These are phyloP conservation scores for Lolium rigidum DNA, from an alignment of 176 grass and related monocot genomes.

Conservation along the genomic window DNA sequence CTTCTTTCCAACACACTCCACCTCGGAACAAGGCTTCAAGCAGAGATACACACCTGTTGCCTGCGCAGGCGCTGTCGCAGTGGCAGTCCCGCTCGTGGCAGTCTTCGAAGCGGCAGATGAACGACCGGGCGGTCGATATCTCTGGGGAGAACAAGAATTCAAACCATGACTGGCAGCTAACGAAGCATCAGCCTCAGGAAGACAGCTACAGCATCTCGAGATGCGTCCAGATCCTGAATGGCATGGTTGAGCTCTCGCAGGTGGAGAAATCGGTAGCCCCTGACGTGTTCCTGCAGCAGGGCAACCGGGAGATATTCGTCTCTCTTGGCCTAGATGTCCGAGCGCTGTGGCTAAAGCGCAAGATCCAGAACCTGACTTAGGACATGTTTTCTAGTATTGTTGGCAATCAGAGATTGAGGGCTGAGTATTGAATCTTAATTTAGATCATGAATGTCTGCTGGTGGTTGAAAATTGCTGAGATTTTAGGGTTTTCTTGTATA, in stretches of 20 bases:
- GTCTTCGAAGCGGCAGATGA: constrained; percentile 49
- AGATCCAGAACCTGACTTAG: constrained; percentile 66
- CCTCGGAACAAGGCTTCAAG: constrained; percentile 50
- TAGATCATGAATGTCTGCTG: constrained; percentile 35
- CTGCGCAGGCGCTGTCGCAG: constrained; percentile 41
- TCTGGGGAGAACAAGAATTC: constrained; percentile 53
- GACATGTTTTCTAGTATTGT: constrained; percentile 11
- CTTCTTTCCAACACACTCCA: constrained; percentile 67
- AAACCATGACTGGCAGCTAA: constrained; percentile 48
- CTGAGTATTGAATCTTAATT: constrained; percentile 16
- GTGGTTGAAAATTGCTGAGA: constrained; percentile 22
- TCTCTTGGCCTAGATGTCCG: constrained; percentile 65
- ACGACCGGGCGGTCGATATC: constrained; percentile 41
- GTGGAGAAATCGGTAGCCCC: constrained; percentile 83
- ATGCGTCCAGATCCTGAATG: constrained; percentile 69
- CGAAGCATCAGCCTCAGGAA: constrained; percentile 37
- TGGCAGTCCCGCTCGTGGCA: constrained; percentile 54
- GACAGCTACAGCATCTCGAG: constrained; percentile 67
- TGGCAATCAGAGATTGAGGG: constrained; percentile 29
- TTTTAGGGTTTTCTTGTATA: constrained; percentile 52
- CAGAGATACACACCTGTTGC: constrained; percentile 54
- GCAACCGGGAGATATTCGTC: constrained; percentile 77
- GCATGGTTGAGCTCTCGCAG: constrained; percentile 67
- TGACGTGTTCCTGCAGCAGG: constrained; percentile 59
- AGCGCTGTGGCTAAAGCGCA: constrained; percentile 75